These are phyloP conservation scores for Neurospora crassa DNA, from an alignment of 2,329 filamentous ascomycete genomes.

Conservation along the genomic window DNA sequence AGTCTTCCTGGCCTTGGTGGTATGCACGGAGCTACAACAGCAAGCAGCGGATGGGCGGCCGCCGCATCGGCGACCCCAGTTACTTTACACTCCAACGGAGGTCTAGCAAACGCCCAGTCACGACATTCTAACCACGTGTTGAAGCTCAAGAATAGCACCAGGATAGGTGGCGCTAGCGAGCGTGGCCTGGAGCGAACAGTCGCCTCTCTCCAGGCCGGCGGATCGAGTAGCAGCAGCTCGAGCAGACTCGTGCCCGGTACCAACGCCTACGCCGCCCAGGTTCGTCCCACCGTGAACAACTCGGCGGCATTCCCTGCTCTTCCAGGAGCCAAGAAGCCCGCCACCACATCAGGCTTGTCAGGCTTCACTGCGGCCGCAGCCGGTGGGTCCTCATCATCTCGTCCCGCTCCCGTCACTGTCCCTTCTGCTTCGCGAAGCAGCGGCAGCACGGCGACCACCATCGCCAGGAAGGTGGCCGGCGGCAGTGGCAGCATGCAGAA, in stretches of 20 bases:
- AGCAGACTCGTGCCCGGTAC: conserved; percentile 8
- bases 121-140: conserved; percentile 45
- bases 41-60: conserved; percentile 48
- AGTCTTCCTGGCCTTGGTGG: conserved; percentile 69
- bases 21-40: conserved; percentile 50
- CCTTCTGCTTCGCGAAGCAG: neutral
- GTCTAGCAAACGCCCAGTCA: conserved; percentile 30
- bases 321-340: conserved; percentile 18
- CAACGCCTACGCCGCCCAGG: conserved; percentile 11
- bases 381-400: neutral
- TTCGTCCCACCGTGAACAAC: conserved; percentile 13
- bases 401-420: neutral
- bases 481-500: conserved; percentile 2
- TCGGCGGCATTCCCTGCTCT: conserved; percentile 36
- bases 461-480: neutral
- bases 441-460: neutral
- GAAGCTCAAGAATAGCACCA: conserved; percentile 50
- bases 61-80: conserved; percentile 54
- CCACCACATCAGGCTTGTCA: conserved; percentile 12
- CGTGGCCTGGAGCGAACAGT: conserved; percentile 1
- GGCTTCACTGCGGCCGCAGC: conserved; percentile 6
- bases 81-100: conserved; percentile 31
- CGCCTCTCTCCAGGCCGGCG: conserved; percentile 11
- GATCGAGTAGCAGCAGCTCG: conserved; percentile 14
- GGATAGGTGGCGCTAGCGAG: conserved; percentile 26